These are phyloP conservation scores for Acidomyces sp. DNA, from an alignment of 495 filamentous ascomycete genomes.

Conservation along the genomic window DNA sequence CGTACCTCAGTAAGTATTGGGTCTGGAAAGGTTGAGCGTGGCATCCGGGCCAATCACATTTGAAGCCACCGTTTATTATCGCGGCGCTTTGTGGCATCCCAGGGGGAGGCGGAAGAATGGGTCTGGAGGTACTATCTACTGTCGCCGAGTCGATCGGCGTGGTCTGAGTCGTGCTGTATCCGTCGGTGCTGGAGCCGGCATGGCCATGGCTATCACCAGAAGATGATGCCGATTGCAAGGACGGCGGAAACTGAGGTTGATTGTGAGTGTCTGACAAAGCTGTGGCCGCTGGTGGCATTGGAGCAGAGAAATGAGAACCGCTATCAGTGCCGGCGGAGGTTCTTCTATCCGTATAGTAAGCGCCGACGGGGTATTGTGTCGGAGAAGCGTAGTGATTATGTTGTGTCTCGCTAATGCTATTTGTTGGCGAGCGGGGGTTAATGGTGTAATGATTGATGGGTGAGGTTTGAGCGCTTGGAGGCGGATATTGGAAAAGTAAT, in stretches of 20 bases:
- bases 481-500: constrained; percentile 4
- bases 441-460: constrained; percentile 17
- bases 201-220: constrained; percentile 25
- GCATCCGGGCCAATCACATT: constrained; percentile 62
- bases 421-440: constrained; percentile 22
- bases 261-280: too few species aligned
- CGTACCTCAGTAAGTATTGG: constrained; percentile 69
- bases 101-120: constrained; percentile 19
- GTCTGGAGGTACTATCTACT: constrained; percentile 21
- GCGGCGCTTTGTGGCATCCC: constrained; percentile 18
- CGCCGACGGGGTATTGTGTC: constrained; percentile 8
- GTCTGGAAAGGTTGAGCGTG: constrained; percentile 83
- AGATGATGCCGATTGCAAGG: constrained; percentile 22
- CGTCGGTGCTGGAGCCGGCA: constrained; percentile 22
- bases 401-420: constrained; percentile 19
- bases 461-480: constrained; percentile 9
- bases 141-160: constrained; percentile 24
- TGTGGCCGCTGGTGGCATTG: too few species aligned
- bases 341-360: constrained; percentile 23
- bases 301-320: too few species aligned
- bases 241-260: constrained; percentile 18
- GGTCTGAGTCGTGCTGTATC: constrained; percentile 22
- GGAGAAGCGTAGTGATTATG: constrained; percentile 6
- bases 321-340: constrained; percentile 23
- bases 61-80: constrained; percentile 31